Base-by-base conservation (phyloP, 129 eudicot species). In the Artemisia annua region DNA sequence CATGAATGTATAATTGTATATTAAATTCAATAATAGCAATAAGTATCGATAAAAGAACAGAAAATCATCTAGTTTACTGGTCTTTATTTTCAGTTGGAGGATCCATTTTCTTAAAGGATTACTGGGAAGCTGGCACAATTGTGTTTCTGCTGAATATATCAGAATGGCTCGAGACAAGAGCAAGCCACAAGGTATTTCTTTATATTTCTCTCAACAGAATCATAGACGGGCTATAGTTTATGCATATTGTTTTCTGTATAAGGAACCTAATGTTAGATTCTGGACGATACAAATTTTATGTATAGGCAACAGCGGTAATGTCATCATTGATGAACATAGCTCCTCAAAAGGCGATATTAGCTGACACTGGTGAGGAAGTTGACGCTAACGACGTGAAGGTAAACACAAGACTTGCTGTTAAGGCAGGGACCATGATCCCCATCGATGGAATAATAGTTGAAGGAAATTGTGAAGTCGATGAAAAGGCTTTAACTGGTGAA, bases 401-500 rank as follows among this genome's bases (percentile, higher is more conserved):
- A 32, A 85, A 83, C 82, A 94, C 97, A 48, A 51, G 86, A 69
- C 66, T 94, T 30, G 96, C 98, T 8, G 96, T 94, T n/a, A 94
- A 90, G 79, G 91, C 96, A 0, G 98, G 98, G 9, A 89, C 89
- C 49, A 70, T 82, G 62, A 85, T 94, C 63, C 98, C 98, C 4
- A 83, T 94, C 13, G 98, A 94, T 35, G 98, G 98, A 48, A 44
- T 94, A 14, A 89, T 94, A 1, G 86, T 88, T 8, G 96, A 93
- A 46, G 98, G 97, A 11, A 84, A 73, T 4, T 89, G 98, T 74
- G 98, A 93, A 60, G 97, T 89, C 4, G 97, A 93, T 61, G 97
- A 89, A 80, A 89, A 87, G 66, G 82, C 94, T 10, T 54, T 93
- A 66, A 93, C 98, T 0, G 98, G 98, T n/a, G 98, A 93, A 82